Percentiles rank a stretch among this genome's conserved stretches.
Conservation (phyloP, 2,329 filamentous ascomycete species). For the Mycosphaerella arachidis region DNA sequence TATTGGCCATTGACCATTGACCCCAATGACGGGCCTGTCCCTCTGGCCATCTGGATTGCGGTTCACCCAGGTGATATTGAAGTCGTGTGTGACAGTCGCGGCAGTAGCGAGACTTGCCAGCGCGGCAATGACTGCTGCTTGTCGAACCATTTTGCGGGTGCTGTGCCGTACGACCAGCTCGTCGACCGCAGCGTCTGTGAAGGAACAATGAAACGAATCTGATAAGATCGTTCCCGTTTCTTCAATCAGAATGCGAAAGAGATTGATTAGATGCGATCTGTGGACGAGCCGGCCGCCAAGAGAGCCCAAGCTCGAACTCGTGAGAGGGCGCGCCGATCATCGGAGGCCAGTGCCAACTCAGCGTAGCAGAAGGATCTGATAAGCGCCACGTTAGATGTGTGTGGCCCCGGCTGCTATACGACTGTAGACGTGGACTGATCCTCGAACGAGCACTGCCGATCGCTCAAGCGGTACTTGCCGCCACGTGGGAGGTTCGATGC, state of each 20-base stretch:
- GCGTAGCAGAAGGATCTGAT: slow-evolving; percentile 14
- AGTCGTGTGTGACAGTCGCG: slow-evolving; percentile 21
- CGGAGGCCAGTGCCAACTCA: slow-evolving; percentile 6
- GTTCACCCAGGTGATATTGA: slow-evolving; percentile 50
- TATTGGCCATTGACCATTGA: slow-evolving; percentile 71
- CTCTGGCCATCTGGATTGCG: slow-evolving; percentile 53
- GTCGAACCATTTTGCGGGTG: background rate
- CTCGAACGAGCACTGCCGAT: background rate
- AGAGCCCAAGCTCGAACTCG: background rate
- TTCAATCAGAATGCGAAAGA: background rate
- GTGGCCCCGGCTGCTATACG: background rate
- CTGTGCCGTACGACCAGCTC: background rate
- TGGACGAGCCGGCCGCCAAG: slow-evolving; percentile 5
- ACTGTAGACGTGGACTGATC: background rate
- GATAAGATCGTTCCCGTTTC: background rate
- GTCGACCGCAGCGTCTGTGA: background rate
- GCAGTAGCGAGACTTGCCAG: slow-evolving; percentile 12
- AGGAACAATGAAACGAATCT: background rate
- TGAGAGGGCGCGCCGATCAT: slow-evolving; percentile 2
- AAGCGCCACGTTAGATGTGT: slow-evolving; percentile 7
- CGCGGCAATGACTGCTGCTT: background rate
- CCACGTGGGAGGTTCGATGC: background rate
- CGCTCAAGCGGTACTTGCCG: background rate
- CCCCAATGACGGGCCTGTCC: slow-evolving; percentile 55
- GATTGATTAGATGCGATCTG: slow-evolving; percentile 18